Conservation (phyloP, 805 yeast genomes). For the Candida pseudofarinosa region DNA sequence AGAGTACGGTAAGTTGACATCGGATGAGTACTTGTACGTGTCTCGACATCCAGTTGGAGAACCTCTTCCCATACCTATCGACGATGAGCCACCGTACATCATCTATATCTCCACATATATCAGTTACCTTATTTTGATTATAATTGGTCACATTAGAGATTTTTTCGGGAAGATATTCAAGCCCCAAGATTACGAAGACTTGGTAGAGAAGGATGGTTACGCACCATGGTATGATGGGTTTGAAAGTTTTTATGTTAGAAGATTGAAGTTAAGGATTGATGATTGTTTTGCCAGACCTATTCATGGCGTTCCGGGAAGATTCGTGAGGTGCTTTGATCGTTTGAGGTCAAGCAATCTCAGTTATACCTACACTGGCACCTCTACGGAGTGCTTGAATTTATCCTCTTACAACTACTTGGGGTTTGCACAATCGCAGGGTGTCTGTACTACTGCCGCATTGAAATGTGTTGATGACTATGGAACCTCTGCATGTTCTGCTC, state of each 20-base stretch:
- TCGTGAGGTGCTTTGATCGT: constrained; percentile 77
- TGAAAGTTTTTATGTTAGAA: constrained; percentile 89
- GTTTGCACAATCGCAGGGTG: constrained; percentile 92
- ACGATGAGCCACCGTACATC: constrained; percentile 84
- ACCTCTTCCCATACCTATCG: constrained; percentile 59
- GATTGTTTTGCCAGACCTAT: constrained; percentile 96
- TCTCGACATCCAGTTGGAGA: constrained; percentile 55
- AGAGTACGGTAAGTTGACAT: constrained; percentile 72
- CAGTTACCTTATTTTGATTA: constrained; percentile 76
- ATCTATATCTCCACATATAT: constrained; percentile 79
- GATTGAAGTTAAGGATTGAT: constrained; percentile 84
- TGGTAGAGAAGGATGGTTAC: constrained; percentile 78
- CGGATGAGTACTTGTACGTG: constrained; percentile 59
- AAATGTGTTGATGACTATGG: constrained; percentile 66
- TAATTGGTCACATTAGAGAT: constrained; percentile 88
- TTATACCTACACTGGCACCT: constrained; percentile 71
- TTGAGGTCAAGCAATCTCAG: constrained; percentile 60
- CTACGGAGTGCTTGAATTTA: constrained; percentile 75
- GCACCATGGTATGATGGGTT: constrained; percentile 96
- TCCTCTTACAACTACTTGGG: constrained; percentile 94
- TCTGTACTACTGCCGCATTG: constrained; percentile 78
- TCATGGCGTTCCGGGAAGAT: constrained; percentile 97
- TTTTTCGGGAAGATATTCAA: constrained; percentile 74
- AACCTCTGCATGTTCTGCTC: constrained; percentile 72
- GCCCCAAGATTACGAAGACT: constrained; percentile 59